phyloP scores from a whole-genome alignment of 306 rosid species.

The Prinsepia uniflora region DNA sequence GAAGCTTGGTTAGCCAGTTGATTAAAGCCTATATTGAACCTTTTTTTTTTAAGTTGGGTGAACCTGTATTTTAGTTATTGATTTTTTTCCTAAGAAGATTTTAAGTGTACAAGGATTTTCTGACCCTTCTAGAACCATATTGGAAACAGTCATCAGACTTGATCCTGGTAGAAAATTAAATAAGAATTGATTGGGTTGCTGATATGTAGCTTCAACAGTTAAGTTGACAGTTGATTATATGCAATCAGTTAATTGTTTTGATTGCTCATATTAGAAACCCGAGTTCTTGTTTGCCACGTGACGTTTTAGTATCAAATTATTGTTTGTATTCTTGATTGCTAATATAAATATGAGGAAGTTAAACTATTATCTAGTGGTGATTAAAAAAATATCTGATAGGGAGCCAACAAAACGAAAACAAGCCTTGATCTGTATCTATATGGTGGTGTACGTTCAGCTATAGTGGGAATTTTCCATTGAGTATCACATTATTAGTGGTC shows the following conservation, averaged over 20 bases:
- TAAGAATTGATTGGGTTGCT: no score
- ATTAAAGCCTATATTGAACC: background rate
- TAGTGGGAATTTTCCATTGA: background rate
- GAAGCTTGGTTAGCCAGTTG: background rate
- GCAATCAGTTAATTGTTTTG: background rate
- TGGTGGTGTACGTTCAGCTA: background rate
- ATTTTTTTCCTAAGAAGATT: no score
- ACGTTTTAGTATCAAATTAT: background rate
- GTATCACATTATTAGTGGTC: background rate
- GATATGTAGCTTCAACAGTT: no score
- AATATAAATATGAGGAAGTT: background rate
- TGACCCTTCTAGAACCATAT: background rate
- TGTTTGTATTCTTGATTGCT: background rate
- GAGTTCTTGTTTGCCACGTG: background rate
- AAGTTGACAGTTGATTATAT: background rate
- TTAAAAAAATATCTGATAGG: conserved; percentile 9
- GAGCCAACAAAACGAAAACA: background rate
- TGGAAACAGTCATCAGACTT: background rate
- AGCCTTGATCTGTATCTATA: background rate
- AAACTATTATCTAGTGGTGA: background rate
- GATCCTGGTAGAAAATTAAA: no score
- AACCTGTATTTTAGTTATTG: background rate
- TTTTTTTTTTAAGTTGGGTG: background rate
- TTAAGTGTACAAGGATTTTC: background rate
- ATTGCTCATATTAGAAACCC: background rate